Conservation (phyloP, 2,329 filamentous ascomycete species). For the Dothiorella sarmentorum region DNA sequence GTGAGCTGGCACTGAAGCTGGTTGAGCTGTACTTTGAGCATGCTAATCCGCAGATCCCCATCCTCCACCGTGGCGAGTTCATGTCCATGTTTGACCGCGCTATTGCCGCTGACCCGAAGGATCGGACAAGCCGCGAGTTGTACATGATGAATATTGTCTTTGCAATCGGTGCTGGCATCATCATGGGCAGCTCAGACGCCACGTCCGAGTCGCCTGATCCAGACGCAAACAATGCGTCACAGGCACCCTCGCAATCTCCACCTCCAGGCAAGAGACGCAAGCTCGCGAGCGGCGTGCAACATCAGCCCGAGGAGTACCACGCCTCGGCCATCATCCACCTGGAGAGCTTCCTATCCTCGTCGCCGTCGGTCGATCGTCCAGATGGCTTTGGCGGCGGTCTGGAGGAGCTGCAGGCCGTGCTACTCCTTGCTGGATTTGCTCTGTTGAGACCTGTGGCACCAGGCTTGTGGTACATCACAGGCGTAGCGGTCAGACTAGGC, state of each 20-base stretch:
- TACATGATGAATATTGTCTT: conserved; percentile 97
- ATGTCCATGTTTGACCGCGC: conserved; percentile 82
- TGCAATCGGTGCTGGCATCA: conserved; percentile 90
- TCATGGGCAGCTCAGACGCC: conserved; percentile 58
- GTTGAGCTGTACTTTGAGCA: conserved; percentile 90
- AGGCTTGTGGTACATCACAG: conserved; percentile 95
- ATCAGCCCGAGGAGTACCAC: conserved; percentile 92
- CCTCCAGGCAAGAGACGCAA: conserved; percentile 37
- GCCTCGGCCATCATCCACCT: conserved; percentile 90
- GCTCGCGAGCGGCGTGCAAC: conserved; percentile 54
- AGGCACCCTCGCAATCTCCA: conserved; percentile 30
- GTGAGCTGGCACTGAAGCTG: conserved; percentile 67
- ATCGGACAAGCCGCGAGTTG: conserved; percentile 73
- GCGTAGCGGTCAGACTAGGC: conserved; percentile 83
- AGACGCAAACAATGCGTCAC: conserved; percentile 20
- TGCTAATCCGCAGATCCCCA: conserved; percentile 92
- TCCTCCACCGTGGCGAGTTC: conserved; percentile 84
- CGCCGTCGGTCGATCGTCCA: conserved; percentile 52
- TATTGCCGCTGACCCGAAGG: conserved; percentile 65
- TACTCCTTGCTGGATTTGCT: conserved; percentile 87
- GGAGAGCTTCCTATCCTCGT: conserved; percentile 75
- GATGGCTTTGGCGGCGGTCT: conserved; percentile 78
- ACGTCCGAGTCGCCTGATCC: conserved; percentile 25
- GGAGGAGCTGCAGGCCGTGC: conserved; percentile 89
- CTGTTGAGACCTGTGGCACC: conserved; percentile 86